Percentiles rank a stretch among this genome's conserved stretches.
Conservation (phyloP, 1,284 basidiomycete genomes). For the Inonotus hispidus region DNA sequence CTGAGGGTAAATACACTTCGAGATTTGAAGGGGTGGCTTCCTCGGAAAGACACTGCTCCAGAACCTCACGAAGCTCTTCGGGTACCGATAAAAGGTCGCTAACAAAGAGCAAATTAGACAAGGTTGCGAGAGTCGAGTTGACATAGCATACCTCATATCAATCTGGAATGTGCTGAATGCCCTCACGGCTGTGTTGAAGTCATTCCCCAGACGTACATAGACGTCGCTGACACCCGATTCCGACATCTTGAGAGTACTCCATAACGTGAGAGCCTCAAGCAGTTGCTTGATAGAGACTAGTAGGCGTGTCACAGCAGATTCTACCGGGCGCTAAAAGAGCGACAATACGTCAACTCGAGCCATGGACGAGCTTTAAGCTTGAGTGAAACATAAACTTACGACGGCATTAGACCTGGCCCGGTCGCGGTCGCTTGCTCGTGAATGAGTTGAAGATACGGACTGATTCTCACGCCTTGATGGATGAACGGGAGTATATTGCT, state of each 20-base stretch:
- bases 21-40: conserved; percentile 84
- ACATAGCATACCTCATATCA: conserved; percentile 76
- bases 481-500: conserved; percentile 23
- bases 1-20: conserved; percentile 85
- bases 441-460: conserved; percentile 37
- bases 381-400: conserved; percentile 15
- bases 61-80: conserved; percentile 80
- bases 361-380: not conserved
- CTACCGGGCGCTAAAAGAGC: conserved; percentile 60
- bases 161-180: conserved; percentile 87
- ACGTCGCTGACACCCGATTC: conserved; percentile 92
- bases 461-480: conserved; percentile 41
- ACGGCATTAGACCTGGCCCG: conserved; percentile 21
- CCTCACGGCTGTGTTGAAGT: conserved; percentile 90
- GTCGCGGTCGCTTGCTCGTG: conserved; percentile 28
- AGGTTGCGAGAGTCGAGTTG: conserved; percentile 2
- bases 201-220: conserved; percentile 94
- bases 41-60: conserved; percentile 89
- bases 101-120: conserved; percentile 5
- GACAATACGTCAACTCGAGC: conserved; percentile 5
- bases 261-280: conserved; percentile 85
- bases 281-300: conserved; percentile 94
- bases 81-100: conserved; percentile 90
- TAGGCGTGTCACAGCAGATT: conserved; percentile 89
- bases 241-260: conserved; percentile 73